Evolutionary conservation across 371 early-diverging fungal species (phyloP).

Genomic region (Zychaea mexicana): DNA sequence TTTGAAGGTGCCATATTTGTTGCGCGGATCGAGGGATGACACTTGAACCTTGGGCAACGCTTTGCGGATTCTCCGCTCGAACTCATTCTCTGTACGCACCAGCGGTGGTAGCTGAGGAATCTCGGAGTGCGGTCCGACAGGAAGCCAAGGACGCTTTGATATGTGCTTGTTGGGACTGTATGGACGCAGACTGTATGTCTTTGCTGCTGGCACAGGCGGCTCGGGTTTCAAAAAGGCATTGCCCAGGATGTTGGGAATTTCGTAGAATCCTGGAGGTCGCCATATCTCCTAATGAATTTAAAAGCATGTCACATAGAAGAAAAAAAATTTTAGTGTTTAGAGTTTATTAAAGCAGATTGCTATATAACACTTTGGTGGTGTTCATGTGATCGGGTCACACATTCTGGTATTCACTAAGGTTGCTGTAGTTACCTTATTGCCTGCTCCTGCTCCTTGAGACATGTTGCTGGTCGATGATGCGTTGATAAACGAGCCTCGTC

Average conservation of each 20-base stretch:
- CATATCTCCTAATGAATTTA: slow-evolving; percentile 1
- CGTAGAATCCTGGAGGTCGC: slow-evolving; percentile 30
- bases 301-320: too few relatives aligned
- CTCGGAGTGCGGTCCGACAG: slow-evolving; percentile 37
- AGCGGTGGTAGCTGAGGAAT: slow-evolving; percentile 49
- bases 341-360: background rate
- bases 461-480: slow-evolving; percentile 5
- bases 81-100: slow-evolving; percentile 38
- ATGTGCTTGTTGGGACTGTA: slow-evolving; percentile 38
- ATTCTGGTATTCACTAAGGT: too few relatives aligned
- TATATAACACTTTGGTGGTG: background rate
- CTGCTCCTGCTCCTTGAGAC: background rate
- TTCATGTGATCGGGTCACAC: slow-evolving; percentile 5
- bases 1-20: slow-evolving; percentile 45
- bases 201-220: slow-evolving; percentile 21
- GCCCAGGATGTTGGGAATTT: slow-evolving; percentile 33
- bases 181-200: slow-evolving; percentile 31
- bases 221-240: slow-evolving; percentile 40
- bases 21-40: slow-evolving; percentile 42
- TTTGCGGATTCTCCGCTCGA: slow-evolving; percentile 45
- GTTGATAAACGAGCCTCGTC: slow-evolving; percentile 34
- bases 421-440: slow-evolving; percentile 17
- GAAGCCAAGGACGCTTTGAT: slow-evolving; percentile 49
- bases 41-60: slow-evolving; percentile 42
- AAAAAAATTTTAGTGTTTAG: slow-evolving; percentile 10